A percentile compares a stretch with the other conserved stretches of the same genome.
phyloP scores from a whole-genome alignment of 2,329 filamentous ascomycete species.

The Aspergillus pseudotamarii region DNA sequence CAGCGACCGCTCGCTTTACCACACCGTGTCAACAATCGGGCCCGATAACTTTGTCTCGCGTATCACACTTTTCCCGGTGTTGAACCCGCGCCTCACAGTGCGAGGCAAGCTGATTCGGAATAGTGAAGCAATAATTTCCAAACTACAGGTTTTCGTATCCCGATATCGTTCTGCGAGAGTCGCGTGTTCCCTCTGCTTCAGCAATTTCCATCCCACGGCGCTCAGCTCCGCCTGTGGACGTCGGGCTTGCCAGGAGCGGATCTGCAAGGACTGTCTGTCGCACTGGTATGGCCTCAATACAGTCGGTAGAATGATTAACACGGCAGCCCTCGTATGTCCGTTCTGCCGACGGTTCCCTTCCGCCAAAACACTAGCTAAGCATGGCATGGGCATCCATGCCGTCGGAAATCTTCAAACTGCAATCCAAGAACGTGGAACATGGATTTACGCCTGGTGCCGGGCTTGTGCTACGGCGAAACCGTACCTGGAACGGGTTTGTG shows the following conservation, averaged over 20 bases:
- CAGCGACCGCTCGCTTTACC: constrained; percentile 44
- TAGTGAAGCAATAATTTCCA: constrained; percentile 40
- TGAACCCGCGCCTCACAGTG: constrained; percentile 30
- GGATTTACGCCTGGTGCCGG: constrained; percentile 55
- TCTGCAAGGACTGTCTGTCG: constrained; percentile 47
- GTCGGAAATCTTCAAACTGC: constrained; percentile 45
- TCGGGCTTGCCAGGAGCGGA: constrained; percentile 46
- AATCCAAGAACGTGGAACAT: constrained; percentile 44
- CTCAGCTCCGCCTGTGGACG: constrained; percentile 51
- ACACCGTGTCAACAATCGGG: constrained; percentile 39
- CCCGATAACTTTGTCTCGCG: constrained; percentile 38
- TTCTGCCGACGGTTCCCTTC: constrained; percentile 54
- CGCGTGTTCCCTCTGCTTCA: constrained; percentile 53
- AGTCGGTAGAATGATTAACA: constrained; percentile 50
- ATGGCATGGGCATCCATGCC: constrained; percentile 40
- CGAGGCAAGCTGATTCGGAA: constrained; percentile 50
- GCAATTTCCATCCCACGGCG: constrained; percentile 35
- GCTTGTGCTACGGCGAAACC: constrained; percentile 47
- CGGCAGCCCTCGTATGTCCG: constrained; percentile 53
- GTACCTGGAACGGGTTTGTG: constrained; percentile 50
- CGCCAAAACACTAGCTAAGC: constrained; percentile 38
- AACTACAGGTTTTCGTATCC: constrained; percentile 36
- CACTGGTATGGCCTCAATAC: constrained; percentile 54
- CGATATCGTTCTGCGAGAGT: constrained; percentile 42
- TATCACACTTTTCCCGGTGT: constrained; percentile 41